Evolutionary conservation across 2,329 filamentous ascomycete genomes (phyloP), one percentile per base, ranked within the genome.

Genomic region (Chaetomium sp.): DNA sequence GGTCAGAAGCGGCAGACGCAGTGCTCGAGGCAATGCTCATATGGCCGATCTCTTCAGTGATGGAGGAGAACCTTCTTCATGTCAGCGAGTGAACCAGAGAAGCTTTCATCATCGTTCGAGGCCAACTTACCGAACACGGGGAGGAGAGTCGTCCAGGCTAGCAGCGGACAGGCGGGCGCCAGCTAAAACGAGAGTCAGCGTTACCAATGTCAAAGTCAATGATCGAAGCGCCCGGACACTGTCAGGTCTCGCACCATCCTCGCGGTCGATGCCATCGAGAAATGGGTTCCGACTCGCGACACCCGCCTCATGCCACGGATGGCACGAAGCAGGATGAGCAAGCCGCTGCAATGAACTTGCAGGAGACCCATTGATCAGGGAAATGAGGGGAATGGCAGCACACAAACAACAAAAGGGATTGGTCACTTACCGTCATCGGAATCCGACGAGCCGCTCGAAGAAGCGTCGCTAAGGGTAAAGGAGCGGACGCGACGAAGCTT

Each of bases 61-160:
- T n/a, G 12, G 65, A 38, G n/a, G 65, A 63, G 51, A 66, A 66
- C 4, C 64, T 66, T 42, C 1, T 25, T 33, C 21, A n/a, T 13
- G 57, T 66, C 38, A 66, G 57, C 51, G 19, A 19, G 47, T 33
- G 12, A 50, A 51, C 6, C 33, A 38, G 21, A 10, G 4, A 45
- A 51, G n/a, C 9, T 10, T 2, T 33, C 19, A n/a, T 16, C 23
- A 19, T 33, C 4, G 7, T 12, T 5, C 3, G 27, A 29, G 7
- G 21, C 7, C 27, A 47, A 50, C 60, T 61, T 66, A 66, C 65
- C 58, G 65, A 29, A 66, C 65, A 29, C 55, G 57, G 10, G 53
- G 47, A 49, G 57, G 58, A 13, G 61, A 62, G 12, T 60, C 64
- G 25, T 27, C 25, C 31, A 60, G 23, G 54, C 57, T 64, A 16